phyloP scores from a whole-genome alignment of 2,329 filamentous ascomycete genomes.

The Chrysoporthe cubensis region DNA sequence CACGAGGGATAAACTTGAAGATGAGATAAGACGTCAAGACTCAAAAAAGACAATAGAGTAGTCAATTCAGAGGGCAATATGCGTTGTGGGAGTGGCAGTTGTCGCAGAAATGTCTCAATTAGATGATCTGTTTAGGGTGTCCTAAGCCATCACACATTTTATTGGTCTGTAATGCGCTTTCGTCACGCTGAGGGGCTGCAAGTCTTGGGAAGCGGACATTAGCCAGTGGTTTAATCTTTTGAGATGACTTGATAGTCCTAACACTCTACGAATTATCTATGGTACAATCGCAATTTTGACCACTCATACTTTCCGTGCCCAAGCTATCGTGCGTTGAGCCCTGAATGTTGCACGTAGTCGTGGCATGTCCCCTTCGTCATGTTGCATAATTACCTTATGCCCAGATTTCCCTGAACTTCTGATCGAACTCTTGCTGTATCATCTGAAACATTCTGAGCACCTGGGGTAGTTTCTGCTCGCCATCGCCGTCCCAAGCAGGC shows the following conservation, averaged over 20 bases:
- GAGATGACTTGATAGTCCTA: neutral
- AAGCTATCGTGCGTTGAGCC: neutral
- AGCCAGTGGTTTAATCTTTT: neutral
- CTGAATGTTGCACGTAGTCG: neutral
- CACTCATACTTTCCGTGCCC: neutral
- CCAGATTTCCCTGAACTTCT: constrained; percentile 66
- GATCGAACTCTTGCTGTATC: constrained; percentile 63
- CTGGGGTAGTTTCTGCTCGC: constrained; percentile 50
- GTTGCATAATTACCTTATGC: constrained; percentile 43
- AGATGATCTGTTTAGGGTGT: neutral
- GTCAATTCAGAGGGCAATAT: neutral
- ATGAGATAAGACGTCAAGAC: neutral
- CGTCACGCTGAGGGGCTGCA: neutral
- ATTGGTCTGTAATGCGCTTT: neutral
- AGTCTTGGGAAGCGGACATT: neutral
- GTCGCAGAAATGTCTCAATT: neutral
- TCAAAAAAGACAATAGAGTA: neutral
- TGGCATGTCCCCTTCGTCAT: neutral
- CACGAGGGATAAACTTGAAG: constrained; percentile 50
- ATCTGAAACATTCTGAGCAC: constrained; percentile 63
- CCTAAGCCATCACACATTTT: neutral
- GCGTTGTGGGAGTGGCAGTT: neutral
- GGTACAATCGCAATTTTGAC: neutral
- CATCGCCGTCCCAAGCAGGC: constrained; percentile 40
- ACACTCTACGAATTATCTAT: neutral